Evolutionary conservation across 177 flowering plant species (phyloP).

Genomic region (Vitis hybrid): DNA sequence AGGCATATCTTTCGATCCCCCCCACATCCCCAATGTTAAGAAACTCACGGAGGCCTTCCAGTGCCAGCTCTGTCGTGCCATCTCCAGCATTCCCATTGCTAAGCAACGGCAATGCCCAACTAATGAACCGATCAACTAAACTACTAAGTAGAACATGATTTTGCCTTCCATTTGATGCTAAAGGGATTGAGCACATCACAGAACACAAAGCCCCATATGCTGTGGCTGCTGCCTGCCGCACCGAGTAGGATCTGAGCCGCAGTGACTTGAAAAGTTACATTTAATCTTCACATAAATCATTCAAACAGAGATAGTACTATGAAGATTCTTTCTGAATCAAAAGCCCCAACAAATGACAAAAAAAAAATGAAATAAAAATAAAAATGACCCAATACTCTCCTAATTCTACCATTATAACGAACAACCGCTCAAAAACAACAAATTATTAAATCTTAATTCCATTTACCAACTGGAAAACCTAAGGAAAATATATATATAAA

Average conservation of each 20-base stretch:
- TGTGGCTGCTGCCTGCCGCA: conserved; percentile 68
- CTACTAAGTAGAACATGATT: conserved; percentile 59
- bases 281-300: neutral
- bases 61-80: conserved; percentile 64
- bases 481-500: no score
- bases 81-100: conserved; percentile 49
- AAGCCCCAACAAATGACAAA: neutral
- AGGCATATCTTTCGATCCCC: conserved; percentile 65
- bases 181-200: conserved; percentile 54
- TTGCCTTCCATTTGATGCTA: conserved; percentile 72
- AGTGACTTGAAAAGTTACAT: neutral
- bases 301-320: neutral
- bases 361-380: neutral
- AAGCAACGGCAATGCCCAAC: conserved; percentile 83
- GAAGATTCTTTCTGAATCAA: neutral
- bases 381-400: neutral
- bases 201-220: conserved; percentile 83
- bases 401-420: no score
- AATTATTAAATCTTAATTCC: no score
- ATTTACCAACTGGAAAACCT: no score
- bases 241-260: conserved; percentile 56
- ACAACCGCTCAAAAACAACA: no score
- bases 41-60: conserved; percentile 77
- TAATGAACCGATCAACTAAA: conserved; percentile 72
- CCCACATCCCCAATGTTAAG: conserved; percentile 70